These are phyloP conservation scores for Fusarium anthophilum DNA, from an alignment of 2,329 filamentous ascomycete genomes.

Conservation along the genomic window DNA sequence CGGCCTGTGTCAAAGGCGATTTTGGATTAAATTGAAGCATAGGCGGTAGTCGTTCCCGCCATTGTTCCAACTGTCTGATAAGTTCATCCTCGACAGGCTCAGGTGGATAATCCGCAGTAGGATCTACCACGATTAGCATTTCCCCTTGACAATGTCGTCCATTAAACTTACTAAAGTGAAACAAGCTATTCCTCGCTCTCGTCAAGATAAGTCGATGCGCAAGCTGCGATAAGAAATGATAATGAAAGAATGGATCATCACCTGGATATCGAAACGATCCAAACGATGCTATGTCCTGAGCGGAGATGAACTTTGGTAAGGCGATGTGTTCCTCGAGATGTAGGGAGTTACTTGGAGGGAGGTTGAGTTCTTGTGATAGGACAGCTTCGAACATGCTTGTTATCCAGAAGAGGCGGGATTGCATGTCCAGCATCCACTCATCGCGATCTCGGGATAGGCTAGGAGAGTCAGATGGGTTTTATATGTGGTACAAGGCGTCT, in stretches of 20 bases:
- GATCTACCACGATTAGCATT: too few species aligned
- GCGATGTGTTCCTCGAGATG: slow-evolving; percentile 28
- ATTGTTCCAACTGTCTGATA: slow-evolving; percentile 25
- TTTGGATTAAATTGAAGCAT: slow-evolving; percentile 29
- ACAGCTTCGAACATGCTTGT: slow-evolving; percentile 36
- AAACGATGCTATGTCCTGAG: slow-evolving; percentile 28
- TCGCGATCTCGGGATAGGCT: slow-evolving; percentile 18
- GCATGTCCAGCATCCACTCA: slow-evolving; percentile 35
- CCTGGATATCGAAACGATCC: slow-evolving; percentile 28
- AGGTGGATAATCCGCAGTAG: slow-evolving; percentile 15
- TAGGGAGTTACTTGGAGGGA: slow-evolving; percentile 14
- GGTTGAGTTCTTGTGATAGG: slow-evolving; percentile 24
- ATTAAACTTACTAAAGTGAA: slow-evolving; percentile 26
- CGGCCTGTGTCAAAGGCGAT: neutral
- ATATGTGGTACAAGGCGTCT: accelerated
- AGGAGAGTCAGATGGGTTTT: neutral
- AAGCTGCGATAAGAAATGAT: slow-evolving; percentile 32
- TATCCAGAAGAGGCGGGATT: slow-evolving; percentile 34
- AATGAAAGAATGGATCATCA: slow-evolving; percentile 32
- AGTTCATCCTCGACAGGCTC: slow-evolving; percentile 31
- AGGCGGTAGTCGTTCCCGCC: slow-evolving; percentile 5
- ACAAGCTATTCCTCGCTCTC: slow-evolving; percentile 18
- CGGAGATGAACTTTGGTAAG: slow-evolving; percentile 24
- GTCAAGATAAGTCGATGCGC: slow-evolving; percentile 28
- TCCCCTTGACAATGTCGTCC: too few species aligned